A percentile compares a stretch with the other conserved stretches of the same genome.
phyloP scores from a whole-genome alignment of 352 stramenopile species.

The Phytophthora brassicae region DNA sequence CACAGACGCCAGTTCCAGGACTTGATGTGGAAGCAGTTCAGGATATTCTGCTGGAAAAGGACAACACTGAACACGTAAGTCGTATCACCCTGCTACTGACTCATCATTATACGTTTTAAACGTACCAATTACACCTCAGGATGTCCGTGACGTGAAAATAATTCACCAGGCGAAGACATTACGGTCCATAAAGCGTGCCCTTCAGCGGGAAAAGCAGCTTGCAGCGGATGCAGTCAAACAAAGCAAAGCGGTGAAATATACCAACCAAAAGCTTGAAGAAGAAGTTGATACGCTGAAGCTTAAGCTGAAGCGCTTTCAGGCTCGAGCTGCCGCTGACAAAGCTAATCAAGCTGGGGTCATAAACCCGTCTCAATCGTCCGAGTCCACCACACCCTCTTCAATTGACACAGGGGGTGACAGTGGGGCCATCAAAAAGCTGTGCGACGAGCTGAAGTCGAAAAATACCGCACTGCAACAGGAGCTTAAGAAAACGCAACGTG shows the following conservation, averaged over 20 bases:
- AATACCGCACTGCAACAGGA: constrained; percentile 53
- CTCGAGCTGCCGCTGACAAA: constrained; percentile 34
- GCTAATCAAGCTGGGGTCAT: neutral
- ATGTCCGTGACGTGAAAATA: constrained; percentile 78
- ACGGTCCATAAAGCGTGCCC: constrained; percentile 51
- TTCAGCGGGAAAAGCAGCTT: constrained; percentile 65
- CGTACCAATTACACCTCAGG: constrained; percentile 29
- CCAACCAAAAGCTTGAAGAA: constrained; percentile 45
- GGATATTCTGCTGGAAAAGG: constrained; percentile 66
- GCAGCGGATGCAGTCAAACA: constrained; percentile 42
- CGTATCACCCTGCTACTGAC: too few species aligned
- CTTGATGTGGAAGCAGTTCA: constrained; percentile 51
- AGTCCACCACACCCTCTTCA: neutral
- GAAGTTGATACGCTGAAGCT: constrained; percentile 67
- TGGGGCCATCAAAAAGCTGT: constrained; percentile 43
- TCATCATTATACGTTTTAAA: constrained; percentile 5
- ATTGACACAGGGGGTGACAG: neutral
- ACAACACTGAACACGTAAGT: constrained; percentile 55
- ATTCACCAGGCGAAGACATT: constrained; percentile 76
- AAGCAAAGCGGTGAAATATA: constrained; percentile 36
- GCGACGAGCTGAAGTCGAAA: constrained; percentile 66
- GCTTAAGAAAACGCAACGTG: constrained; percentile 75
- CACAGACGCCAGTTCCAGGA: constrained; percentile 61
- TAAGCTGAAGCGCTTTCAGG: constrained; percentile 56
- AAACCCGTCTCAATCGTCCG: constrained; percentile 2